A percentile compares a stretch with the other conserved stretches of the same genome.
phyloP scores from a whole-genome alignment of 2,329 filamentous ascomycete genomes.

The Chrysoporthe deuterocubensis region DNA sequence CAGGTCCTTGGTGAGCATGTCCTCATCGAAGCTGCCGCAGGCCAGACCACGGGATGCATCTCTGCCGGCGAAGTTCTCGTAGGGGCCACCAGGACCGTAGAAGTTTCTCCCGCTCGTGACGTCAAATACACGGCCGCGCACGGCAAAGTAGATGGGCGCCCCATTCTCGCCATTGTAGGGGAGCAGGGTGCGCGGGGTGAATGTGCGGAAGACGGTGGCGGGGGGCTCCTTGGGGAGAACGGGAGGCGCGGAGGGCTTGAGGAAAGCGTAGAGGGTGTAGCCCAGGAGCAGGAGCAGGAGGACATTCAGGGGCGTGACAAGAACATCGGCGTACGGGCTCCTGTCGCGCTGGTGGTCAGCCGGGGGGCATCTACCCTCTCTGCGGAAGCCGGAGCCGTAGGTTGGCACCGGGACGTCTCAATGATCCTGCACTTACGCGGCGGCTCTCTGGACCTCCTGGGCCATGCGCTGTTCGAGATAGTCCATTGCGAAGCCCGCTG shows the following conservation, averaged over 20 bases:
- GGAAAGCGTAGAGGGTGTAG: conserved; percentile 62
- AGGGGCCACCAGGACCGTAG: conserved; percentile 93
- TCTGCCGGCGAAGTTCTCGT: conserved; percentile 92
- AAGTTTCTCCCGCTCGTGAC: conserved; percentile 87
- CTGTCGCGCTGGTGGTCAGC: conserved; percentile 19
- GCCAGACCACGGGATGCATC: conserved; percentile 89
- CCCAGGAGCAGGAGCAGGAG: conserved; percentile 60
- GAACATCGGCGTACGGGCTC: conserved; percentile 40
- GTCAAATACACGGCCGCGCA: conserved; percentile 90
- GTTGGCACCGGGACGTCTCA: neutral
- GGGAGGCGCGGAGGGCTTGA: conserved; percentile 53
- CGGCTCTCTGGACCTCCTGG: conserved; percentile 54
- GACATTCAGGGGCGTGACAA: conserved; percentile 67
- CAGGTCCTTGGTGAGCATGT: conserved; percentile 92
- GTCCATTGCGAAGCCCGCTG: conserved; percentile 47
- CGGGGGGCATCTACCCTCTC: too few species aligned
- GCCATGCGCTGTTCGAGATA: conserved; percentile 61
- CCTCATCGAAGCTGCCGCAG: conserved; percentile 89
- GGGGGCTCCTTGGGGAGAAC: conserved; percentile 57
- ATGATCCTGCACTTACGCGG: conserved; percentile 23
- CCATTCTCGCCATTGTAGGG: conserved; percentile 79
- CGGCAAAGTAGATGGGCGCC: conserved; percentile 84
- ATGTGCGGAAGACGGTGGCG: conserved; percentile 66
- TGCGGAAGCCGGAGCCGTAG: neutral
- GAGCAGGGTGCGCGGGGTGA: conserved; percentile 80